Evolutionary conservation across 345 rosid genomes (phyloP), one percentile per base, ranked within the genome.

Genomic region (Lumnitzera littorea): DNA sequence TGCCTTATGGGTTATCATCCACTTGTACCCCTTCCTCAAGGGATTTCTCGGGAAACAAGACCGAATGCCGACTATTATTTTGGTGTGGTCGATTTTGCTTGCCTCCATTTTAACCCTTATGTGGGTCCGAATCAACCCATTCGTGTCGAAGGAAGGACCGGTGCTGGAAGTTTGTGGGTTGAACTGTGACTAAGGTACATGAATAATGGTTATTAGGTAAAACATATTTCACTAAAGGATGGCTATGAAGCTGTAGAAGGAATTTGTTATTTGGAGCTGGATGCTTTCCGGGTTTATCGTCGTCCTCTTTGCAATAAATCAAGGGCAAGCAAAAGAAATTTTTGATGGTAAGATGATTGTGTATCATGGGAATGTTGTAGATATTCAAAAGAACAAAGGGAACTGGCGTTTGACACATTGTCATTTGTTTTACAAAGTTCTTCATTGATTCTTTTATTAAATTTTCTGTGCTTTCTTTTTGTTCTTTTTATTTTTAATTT

Each of bases 1-100:
- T 9, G 85, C 98, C 46, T 72, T 89, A 51, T 92, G 98, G 98
- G 98, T 92, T 65, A 87, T 92, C 55, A 27, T 92, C 60, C 98
- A 92, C 61, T 86, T 92, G 24, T 92, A 92, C 72, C 98, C 98
- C 2, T 92, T 92, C 97, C 96, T 92, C 74, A 92, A 92, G 76
- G 98, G 98, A 49, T 75, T 90, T 64, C 96, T 92, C 0, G 98
- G 97, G 70, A 90, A 84, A 60, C 98, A 92, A 80, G 98, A 92
- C 54, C 69, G 96, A 20, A 90, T 86, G 94, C 98, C 98, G 0
- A 92, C 98, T 50, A 92, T 92, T 63, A 81, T 92, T 20, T 41
- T 90, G 63, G 98, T 92, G 25, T 92, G 98, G 98, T 92, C 98
- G 5, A 92, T 92, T 66, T 85, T 92, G 29, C 84, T 92, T 2